Evolutionary conservation across 495 filamentous ascomycete genomes (phyloP), one percentile per base, ranked within the genome.

Genomic region (Aspergillus olivimuriae): DNA sequence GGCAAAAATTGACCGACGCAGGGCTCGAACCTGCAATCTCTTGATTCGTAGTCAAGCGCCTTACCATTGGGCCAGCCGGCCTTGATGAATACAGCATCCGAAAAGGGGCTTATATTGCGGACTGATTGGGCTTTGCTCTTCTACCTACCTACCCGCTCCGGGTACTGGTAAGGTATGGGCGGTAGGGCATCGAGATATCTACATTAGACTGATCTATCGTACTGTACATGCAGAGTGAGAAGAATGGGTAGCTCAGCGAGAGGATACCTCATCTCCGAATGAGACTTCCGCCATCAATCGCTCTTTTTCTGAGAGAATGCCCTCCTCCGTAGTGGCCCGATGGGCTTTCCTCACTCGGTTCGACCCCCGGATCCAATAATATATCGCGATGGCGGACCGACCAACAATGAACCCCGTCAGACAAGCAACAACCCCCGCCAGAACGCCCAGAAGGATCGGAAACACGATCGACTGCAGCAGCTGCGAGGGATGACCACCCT

Each of bases 31-130:
- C 62, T 68, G 64, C 64, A 74, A 76, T 76, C 72, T 76, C 73
- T 76, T 76, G 73, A 76, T 76, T 76, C 76, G 76, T 79, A 80
- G 77, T 80, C 77, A 80, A 80, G 77, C 76, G 76, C 76, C 77
- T 80, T 80, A 70, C 77, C 77, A 80, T 80, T 80, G 71, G 74
- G 75, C 76, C 74, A 80, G 66, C 66, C 55, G 63, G 60, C 62
- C 62, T 6, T 28, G 5, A 28, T 28, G 24, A 28, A 28, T 28
- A 28, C 24, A 28, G 11, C 24, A 28, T 5, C 5, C 24, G 24
- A 28, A 28, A 28, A n/a, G n/a, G n/a, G n/a, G n/a, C n/a, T n/a
- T n/a, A n/a, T n/a, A n/a, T n/a, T n/a, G n/a, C n/a, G n/a, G n/a
- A n/a, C n/a, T n/a, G n/a, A n/a, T n/a, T n/a, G n/a, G n/a, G n/a